A percentile compares a stretch with the other conserved stretches of the same genome.
Evolutionary conservation across 352 stramenopile species (phyloP).

Genomic region (Discostella stelligera): DNA sequence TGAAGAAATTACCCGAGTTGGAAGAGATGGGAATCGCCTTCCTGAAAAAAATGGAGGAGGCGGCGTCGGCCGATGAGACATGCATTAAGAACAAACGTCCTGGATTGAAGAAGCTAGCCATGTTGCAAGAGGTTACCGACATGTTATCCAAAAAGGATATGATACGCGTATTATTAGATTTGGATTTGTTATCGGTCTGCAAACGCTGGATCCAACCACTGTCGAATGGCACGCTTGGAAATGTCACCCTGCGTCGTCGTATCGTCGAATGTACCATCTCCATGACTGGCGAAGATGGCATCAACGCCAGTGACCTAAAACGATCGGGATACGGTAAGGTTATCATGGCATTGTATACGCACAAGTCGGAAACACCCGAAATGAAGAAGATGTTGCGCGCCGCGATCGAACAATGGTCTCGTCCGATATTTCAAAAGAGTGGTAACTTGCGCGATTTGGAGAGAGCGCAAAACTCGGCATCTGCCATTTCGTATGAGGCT

Average conservation of each 20-base stretch:
- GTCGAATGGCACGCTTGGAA: constrained; percentile 71
- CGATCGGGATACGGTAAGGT: constrained; percentile 75
- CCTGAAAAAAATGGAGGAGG: constrained; percentile 70
- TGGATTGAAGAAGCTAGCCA: constrained; percentile 69
- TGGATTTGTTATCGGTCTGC: constrained; percentile 64
- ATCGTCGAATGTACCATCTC: constrained; percentile 61
- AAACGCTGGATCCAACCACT: constrained; percentile 80
- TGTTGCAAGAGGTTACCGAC: constrained; percentile 69
- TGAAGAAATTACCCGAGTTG: constrained; percentile 67
- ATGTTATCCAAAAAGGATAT: constrained; percentile 69
- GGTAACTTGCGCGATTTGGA: constrained; percentile 81
- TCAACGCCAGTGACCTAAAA: constrained; percentile 73
- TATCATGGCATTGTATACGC: constrained; percentile 79
- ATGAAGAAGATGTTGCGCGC: constrained; percentile 73
- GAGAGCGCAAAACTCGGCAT: constrained; percentile 37
- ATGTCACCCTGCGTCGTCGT: constrained; percentile 72
- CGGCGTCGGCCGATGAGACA: constrained; percentile 71
- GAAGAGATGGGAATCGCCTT: constrained; percentile 72
- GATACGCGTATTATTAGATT: constrained; percentile 69
- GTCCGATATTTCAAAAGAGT: constrained; percentile 83
- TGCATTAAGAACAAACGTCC: constrained; percentile 57
- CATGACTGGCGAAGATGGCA: constrained; percentile 66
- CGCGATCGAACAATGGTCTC: constrained; percentile 82
- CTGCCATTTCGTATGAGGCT: neutral
- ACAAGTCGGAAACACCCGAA: constrained; percentile 75